Base-by-base conservation (phyloP, 805 yeast genomes). In the Myxozyma sirexii region DNA sequence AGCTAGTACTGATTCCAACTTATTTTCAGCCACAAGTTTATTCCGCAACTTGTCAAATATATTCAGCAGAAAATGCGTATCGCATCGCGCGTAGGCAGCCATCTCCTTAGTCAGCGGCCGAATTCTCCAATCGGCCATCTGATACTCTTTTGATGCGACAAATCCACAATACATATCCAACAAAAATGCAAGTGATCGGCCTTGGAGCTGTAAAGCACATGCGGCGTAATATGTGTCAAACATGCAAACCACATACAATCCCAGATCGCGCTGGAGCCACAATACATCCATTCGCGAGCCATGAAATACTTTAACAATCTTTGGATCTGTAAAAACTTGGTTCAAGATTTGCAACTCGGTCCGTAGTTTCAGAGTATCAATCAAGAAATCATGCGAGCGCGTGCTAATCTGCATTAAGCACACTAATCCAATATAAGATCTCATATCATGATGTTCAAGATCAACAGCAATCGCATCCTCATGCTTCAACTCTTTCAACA, bases 271-370 rank as follows among this genome's bases (percentile, higher is more conserved):
- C 76, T 94, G 99, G 37, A 94, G 77, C 99, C 99, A 94, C 46
- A 90, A 85, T 3, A 94, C 88, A 77, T 94, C 99, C 96, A 90
- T 91, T 67, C 84, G 86, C 0, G 99, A 97, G 62, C 99, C 99
- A 72, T 94, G 99, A 66, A 94, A 84, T 0, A 94, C 96, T 71
- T 94, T 94, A 29, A 90, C 77, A 33, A 93, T 85, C 4, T 75
- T 67, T 0, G 98, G 97, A 73, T 94, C 78, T 1, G 97, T 81
- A 65, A 93, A 90, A 1, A 93, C 82, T 45, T 76, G 78, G 74
- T 94, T 94, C 57, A 94, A 75, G 0, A 74, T 73, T 49, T 80
- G 76, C 50, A 94, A 76, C 60, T 89, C 88, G 41, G 87, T 89
- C 58, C 97, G 77, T 37, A 94, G 78, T 1, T 84, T 83, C 33